phyloP scores from a whole-genome alignment of 192 early-diverging fungal genomes.

The Dispira parvispora region DNA sequence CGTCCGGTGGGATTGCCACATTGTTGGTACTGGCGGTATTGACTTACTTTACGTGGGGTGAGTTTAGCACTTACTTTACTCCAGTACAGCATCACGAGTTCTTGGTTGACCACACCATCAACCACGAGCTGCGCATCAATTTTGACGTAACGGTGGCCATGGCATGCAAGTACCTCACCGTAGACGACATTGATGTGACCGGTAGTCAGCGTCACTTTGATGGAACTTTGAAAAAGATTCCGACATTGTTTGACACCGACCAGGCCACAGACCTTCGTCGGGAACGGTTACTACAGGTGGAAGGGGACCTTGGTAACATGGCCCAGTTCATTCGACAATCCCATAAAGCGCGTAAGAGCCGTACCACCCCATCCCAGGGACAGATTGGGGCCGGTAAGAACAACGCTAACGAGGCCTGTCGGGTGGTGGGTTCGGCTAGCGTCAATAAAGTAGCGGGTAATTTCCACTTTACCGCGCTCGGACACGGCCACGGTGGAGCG shows the following conservation, averaged over 20 bases:
- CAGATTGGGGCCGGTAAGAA: constrained; percentile 12
- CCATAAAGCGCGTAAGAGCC: neutral
- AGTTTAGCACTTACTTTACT: constrained; percentile 45
- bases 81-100: constrained; percentile 61
- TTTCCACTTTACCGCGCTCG: constrained; percentile 78
- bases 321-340: neutral
- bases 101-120: constrained; percentile 48
- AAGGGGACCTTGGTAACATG: neutral
- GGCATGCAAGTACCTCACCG: constrained; percentile 40
- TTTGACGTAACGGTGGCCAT: constrained; percentile 77
- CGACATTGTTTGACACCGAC: neutral
- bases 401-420: constrained; percentile 38
- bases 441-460: constrained; percentile 75
- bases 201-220: constrained; percentile 16
- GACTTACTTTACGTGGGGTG: constrained; percentile 43
- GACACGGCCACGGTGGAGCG: constrained; percentile 65
- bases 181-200: constrained; percentile 23
- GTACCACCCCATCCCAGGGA: neutral
- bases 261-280: neutral
- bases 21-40: constrained; percentile 49
- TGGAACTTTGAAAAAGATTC: constrained; percentile 3
- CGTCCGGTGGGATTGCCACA: constrained; percentile 59
- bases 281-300: neutral
- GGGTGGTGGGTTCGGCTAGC: constrained; percentile 49
- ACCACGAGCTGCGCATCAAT: constrained; percentile 59